Conservation (phyloP, 148 eudicot genomes). For the Camellia granthamiana region DNA sequence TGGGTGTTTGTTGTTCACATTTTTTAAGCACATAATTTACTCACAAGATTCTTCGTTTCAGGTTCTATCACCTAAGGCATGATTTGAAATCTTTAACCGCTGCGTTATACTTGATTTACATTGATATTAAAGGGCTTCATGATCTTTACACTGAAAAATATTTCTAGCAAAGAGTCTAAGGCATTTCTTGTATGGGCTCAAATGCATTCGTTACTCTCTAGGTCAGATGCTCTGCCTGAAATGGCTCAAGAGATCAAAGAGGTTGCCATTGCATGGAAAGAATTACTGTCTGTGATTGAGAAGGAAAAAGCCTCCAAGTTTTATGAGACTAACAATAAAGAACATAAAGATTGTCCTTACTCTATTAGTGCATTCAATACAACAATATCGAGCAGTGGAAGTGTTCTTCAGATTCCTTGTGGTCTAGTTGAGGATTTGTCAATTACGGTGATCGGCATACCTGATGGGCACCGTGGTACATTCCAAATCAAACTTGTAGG, state of each 20-base stretch:
- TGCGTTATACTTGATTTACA: too few species aligned
- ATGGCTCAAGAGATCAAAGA: slow-evolving; percentile 50
- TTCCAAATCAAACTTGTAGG: slow-evolving; percentile 76
- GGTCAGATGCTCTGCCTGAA: slow-evolving; percentile 59
- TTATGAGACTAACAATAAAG: neutral
- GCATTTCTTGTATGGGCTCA: slow-evolving; percentile 41
- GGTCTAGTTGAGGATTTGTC: slow-evolving; percentile 89
- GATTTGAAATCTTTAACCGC: too few species aligned
- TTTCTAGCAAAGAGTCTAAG: slow-evolving; percentile 30
- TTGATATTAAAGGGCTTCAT: slow-evolving; percentile 34
- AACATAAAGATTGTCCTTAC: slow-evolving; percentile 31
- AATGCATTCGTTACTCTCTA: slow-evolving; percentile 44
- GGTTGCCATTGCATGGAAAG: slow-evolving; percentile 38
- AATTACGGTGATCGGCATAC: slow-evolving; percentile 73
- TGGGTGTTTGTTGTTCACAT: too few species aligned
- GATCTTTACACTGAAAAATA: slow-evolving; percentile 34
- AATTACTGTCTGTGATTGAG: slow-evolving; percentile 26
- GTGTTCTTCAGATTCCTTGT: slow-evolving; percentile 57
- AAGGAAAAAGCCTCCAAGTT: slow-evolving; percentile 24
- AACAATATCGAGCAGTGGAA: slow-evolving; percentile 16
- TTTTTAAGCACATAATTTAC: too few species aligned
- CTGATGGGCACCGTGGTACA: slow-evolving; percentile 49
- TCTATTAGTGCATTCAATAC: slow-evolving; percentile 30
- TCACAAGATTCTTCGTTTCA: too few species aligned
- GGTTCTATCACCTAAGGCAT: too few species aligned